Conservation (phyloP, 495 filamentous ascomycete genomes). For the Trichoderma orchidacearum region DNA sequence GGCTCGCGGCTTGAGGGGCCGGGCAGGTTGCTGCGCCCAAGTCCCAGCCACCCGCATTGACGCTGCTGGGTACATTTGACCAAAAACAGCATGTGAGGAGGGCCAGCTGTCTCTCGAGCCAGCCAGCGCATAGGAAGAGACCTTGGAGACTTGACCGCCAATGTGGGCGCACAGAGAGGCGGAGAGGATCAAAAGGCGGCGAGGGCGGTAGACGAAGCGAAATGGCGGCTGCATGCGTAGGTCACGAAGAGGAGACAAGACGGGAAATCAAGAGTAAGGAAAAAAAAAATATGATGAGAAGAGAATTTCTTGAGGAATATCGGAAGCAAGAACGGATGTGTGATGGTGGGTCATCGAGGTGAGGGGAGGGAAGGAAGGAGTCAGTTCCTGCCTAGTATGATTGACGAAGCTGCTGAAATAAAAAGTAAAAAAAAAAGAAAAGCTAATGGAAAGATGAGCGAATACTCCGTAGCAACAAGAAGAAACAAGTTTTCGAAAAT, state of each 20-base stretch:
- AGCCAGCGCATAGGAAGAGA: neutral
- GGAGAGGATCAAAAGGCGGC: neutral
- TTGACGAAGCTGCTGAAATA: too few relatives aligned
- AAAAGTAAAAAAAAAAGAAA: neutral
- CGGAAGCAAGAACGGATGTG: too few relatives aligned
- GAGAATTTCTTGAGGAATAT: too few relatives aligned
- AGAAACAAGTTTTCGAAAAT: too few relatives aligned
- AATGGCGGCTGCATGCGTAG: neutral
- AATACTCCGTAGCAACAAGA: too few relatives aligned
- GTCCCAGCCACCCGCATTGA: neutral
- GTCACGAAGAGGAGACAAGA: too few relatives aligned
- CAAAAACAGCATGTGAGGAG: neutral
- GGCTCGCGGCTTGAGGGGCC: neutral
- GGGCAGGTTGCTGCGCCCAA: neutral
- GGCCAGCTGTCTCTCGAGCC: neutral
- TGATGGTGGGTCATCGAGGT: too few relatives aligned
- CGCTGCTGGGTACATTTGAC: neutral
- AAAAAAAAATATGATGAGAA: too few relatives aligned
- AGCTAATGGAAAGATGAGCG: neutral
- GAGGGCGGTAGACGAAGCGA: too few relatives aligned
- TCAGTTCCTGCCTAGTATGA: too few relatives aligned
- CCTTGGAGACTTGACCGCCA: conserved; percentile 2
- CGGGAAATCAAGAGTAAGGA: too few relatives aligned
- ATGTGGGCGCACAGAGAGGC: neutral
- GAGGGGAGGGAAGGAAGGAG: too few relatives aligned